Percentiles rank a stretch among this genome's conserved stretches.
Conservation (phyloP, 2,329 filamentous ascomycete species). For the Arthroderma sp. region DNA sequence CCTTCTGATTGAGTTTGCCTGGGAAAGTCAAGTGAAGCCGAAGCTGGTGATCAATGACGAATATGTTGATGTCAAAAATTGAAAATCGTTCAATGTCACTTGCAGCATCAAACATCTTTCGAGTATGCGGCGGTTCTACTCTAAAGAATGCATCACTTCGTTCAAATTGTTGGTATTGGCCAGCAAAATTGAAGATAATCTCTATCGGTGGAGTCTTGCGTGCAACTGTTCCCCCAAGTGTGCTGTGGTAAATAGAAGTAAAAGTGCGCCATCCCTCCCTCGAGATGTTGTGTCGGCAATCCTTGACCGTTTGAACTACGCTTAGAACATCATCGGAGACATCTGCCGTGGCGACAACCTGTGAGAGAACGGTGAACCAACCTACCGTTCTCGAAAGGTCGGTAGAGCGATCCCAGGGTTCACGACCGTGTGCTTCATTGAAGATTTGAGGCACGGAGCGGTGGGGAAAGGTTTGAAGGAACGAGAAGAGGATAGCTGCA, state of each 20-base stretch:
- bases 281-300: slow-evolving; percentile 21
- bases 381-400: slow-evolving; percentile 36
- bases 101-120: slow-evolving; percentile 22
- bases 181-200: slow-evolving; percentile 31
- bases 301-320: slow-evolving; percentile 24
- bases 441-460: slow-evolving; percentile 31
- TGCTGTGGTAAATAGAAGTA: slow-evolving; percentile 11
- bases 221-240: too few species aligned
- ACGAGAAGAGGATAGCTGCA: slow-evolving; percentile 29
- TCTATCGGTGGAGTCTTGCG: slow-evolving; percentile 10
- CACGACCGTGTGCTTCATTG: slow-evolving; percentile 38
- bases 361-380: slow-evolving; percentile 38
- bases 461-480: slow-evolving; percentile 29
- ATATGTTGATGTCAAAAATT: neutral
- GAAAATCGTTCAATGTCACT: slow-evolving; percentile 14
- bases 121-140: too few species aligned
- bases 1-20: neutral
- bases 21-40: neutral
- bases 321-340: slow-evolving; percentile 14
- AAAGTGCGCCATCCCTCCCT: slow-evolving; percentile 23
- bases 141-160: too few species aligned
- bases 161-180: slow-evolving; percentile 31
- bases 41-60: neutral
- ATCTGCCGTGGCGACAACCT: slow-evolving; percentile 20
- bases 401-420: slow-evolving; percentile 29